Evolutionary conservation across 176 grass and related monocot species (phyloP), one percentile per base, ranked within the genome.

Genomic region (Cenchrus purpureus): DNA sequence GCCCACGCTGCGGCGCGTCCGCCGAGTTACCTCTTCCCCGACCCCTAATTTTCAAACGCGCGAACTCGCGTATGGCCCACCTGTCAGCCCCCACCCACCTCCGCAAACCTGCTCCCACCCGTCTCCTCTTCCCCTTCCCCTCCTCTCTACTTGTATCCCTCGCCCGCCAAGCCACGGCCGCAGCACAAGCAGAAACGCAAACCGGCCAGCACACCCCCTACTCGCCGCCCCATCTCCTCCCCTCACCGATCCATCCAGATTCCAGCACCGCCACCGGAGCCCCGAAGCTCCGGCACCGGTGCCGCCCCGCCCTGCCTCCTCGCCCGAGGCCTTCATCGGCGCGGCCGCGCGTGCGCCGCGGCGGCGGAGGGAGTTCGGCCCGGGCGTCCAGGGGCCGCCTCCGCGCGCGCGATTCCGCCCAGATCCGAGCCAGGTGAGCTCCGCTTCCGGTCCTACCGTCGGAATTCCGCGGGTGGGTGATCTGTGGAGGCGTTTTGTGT

Each of bases 381-480:
- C 34, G 51, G 22, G 51, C 20, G 43, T 34, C 40, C 10, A n/a
- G 16, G 44, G 7, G 68, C 10, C 69, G 56, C 81, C 82, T 32
- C 48, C 45, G 43, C 25, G 53, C 31, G 56, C 25, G 77, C 56
- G 81, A 77, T 85, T 91, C 7, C 0, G 37, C 14, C 81, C 64
- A 88, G 85, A 91, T 91, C 89, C 77, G 85, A 91, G 55, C 14
- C 70, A 65, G 81, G 85, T 88, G 77, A 81, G 85, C 63, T 81
- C 1, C 25, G 0, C 8, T 49, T n/a, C 0, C 6, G 7, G 7
- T 43, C 1, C 4, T 13, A 5, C 48, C 3, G 62, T 12, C 34
- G 65, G 65, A 64, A 82, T 89, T 86, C 37, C 37, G 68, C 0
- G 15, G 84, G 60, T 9, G 51, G 31, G 71, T 81, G 82, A 81